Conservation (phyloP, 1,139 yeast species). For the Magnusiomyces sp. region DNA sequence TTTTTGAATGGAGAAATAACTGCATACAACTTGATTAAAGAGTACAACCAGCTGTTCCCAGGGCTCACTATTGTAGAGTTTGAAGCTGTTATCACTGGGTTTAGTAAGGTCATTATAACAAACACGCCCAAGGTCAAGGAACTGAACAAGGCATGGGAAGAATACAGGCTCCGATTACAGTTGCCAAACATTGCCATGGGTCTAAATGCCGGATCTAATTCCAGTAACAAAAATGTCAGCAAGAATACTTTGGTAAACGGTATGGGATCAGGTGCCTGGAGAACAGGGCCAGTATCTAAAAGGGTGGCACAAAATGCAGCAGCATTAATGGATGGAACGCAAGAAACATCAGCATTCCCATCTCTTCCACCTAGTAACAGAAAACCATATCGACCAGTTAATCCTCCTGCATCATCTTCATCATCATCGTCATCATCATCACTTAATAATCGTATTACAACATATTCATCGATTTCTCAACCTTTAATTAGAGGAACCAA, state of each 20-base stretch:
- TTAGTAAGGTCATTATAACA: constrained; percentile 31
- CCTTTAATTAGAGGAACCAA: not conserved
- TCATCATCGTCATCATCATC: not conserved
- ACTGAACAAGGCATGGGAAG: constrained; percentile 14
- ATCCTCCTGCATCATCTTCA: not conserved
- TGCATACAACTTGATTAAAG: constrained; percentile 42
- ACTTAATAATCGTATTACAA: not conserved
- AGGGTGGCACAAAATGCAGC: not conserved
- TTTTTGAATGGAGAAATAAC: constrained; percentile 42
- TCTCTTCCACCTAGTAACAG: constrained; percentile 1
- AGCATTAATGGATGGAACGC: not conserved
- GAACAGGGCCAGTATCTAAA: not conserved
- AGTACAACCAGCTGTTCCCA: constrained; percentile 48
- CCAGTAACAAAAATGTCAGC: not conserved
- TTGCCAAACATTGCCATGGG: constrained; percentile 7
- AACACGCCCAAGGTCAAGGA: constrained; percentile 8
- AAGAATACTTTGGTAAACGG: not conserved
- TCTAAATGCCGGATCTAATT: not conserved
- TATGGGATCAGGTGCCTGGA: not conserved
- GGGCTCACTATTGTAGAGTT: constrained; percentile 33
- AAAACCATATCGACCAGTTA: not conserved
- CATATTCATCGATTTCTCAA: not conserved
- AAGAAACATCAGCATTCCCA: not conserved
- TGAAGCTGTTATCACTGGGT: constrained; percentile 41
- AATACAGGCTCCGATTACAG: constrained; percentile 12